Evolutionary conservation across 805 yeast genomes (phyloP).

Genomic region (Saccharomyces kudriavzevii): DNA sequence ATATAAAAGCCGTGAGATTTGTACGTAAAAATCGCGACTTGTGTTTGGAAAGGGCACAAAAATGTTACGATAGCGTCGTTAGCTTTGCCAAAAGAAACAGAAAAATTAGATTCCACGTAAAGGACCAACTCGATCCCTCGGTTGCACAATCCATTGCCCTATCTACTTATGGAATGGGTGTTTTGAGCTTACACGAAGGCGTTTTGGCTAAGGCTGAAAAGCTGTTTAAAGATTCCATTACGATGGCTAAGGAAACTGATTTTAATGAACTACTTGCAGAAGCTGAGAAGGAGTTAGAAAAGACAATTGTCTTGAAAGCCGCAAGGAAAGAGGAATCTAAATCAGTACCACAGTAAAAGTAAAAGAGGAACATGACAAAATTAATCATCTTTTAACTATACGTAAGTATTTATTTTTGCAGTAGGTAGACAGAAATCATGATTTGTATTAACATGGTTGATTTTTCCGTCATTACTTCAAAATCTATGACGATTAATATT

Average conservation of each 20-base stretch:
- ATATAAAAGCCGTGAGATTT: conserved; percentile 15
- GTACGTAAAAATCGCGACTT: conserved; percentile 23
- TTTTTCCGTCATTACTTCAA: background rate
- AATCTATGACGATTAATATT: background rate
- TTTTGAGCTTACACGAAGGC: conserved; percentile 55
- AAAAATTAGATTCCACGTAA: conserved; percentile 26
- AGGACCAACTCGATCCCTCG: conserved; percentile 33
- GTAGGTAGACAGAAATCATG: background rate
- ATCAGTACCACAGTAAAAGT: background rate
- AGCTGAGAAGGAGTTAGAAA: conserved; percentile 58
- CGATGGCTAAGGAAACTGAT: conserved; percentile 60
- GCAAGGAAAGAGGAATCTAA: conserved; percentile 4
- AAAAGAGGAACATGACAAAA: background rate
- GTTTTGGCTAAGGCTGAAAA: conserved; percentile 51
- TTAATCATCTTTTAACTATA: background rate
- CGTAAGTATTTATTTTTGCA: background rate
- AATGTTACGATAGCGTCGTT: conserved; percentile 39
- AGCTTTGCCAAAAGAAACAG: conserved; percentile 33
- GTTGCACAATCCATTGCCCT: conserved; percentile 66
- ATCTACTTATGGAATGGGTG: conserved; percentile 81
- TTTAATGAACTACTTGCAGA: conserved; percentile 53
- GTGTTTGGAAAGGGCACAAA: conserved; percentile 30
- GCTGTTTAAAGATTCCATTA: conserved; percentile 57
- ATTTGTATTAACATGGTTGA: background rate
- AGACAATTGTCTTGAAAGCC: conserved; percentile 22